phyloP scores from a whole-genome alignment of 176 grass and related monocot species.

The Avena eriantha region DNA sequence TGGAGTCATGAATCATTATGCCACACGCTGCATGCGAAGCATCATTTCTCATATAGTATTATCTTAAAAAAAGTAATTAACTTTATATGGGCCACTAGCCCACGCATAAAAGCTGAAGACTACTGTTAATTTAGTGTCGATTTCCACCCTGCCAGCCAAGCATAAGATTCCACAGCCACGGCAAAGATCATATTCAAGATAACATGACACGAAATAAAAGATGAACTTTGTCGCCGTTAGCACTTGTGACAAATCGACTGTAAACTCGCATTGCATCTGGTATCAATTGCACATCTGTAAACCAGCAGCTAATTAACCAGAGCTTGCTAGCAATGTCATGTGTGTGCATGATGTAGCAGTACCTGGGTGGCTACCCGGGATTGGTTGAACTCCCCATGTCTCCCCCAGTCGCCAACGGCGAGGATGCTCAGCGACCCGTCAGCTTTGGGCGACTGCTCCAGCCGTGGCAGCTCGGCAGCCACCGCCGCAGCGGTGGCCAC shows the following conservation, averaged over 20 bases:
- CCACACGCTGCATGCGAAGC: neutral
- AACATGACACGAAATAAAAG: neutral
- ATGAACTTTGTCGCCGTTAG: conserved; percentile 2
- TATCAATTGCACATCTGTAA: neutral
- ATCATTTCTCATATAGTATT: neutral
- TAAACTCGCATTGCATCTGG: neutral
- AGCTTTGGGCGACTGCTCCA: conserved; percentile 50
- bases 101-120: neutral
- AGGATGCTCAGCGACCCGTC: conserved; percentile 57
- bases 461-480: conserved; percentile 37
- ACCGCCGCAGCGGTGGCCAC: neutral
- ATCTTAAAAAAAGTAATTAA: too few species aligned
- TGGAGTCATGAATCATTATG: neutral
- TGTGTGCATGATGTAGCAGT: neutral
- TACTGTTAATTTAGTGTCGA: neutral
- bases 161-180: neutral
- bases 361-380: conserved; percentile 61
- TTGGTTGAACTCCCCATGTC: conserved; percentile 63
- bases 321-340: neutral
- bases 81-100: neutral
- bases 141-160: neutral
- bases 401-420: conserved; percentile 60
- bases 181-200: neutral
- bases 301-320: too few species aligned
- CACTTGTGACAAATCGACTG: neutral